Evolutionary conservation across 2,329 filamentous ascomycete genomes (phyloP).

Genomic region (Stagonosporopsis cucurbitacearum): DNA sequence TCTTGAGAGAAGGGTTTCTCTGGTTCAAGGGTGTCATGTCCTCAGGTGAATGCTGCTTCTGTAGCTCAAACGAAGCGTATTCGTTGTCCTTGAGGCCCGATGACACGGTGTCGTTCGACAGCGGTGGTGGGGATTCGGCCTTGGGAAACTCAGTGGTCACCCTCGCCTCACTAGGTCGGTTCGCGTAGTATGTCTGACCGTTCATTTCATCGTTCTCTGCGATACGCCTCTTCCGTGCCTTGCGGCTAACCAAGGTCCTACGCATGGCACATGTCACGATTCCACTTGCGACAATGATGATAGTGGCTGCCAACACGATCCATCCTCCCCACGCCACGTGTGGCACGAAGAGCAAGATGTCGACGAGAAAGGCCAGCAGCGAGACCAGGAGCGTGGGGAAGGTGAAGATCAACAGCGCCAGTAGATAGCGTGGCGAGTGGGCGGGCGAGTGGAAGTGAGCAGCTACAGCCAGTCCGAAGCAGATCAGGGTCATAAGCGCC

Average conservation of each 20-base stretch:
- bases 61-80: conserved; percentile 70
- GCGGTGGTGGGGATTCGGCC: conserved; percentile 61
- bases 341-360: conserved; percentile 92
- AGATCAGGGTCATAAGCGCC: conserved; percentile 82
- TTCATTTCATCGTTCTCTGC: conserved; percentile 97
- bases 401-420: conserved; percentile 83
- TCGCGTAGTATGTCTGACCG: conserved; percentile 82
- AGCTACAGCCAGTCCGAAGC: conserved; percentile 77
- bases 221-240: conserved; percentile 90
- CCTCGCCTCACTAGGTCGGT: conserved; percentile 46
- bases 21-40: conserved; percentile 75
- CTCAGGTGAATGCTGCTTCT: conserved; percentile 66
- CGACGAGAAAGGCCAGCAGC: conserved; percentile 87
- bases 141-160: conserved; percentile 52
- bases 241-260: conserved; percentile 85
- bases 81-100: conserved; percentile 59
- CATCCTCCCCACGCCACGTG: conserved; percentile 95
- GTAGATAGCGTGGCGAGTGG: conserved; percentile 87
- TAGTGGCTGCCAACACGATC: conserved; percentile 86
- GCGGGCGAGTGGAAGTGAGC: conserved; percentile 88
- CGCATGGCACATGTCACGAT: conserved; percentile 95
- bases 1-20: conserved; percentile 66
- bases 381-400: conserved; percentile 84
- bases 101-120: conserved; percentile 62
- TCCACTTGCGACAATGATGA: conserved; percentile 80